Conservation (phyloP, 1,139 yeast genomes). For the Hanseniaspora uvarum region DNA sequence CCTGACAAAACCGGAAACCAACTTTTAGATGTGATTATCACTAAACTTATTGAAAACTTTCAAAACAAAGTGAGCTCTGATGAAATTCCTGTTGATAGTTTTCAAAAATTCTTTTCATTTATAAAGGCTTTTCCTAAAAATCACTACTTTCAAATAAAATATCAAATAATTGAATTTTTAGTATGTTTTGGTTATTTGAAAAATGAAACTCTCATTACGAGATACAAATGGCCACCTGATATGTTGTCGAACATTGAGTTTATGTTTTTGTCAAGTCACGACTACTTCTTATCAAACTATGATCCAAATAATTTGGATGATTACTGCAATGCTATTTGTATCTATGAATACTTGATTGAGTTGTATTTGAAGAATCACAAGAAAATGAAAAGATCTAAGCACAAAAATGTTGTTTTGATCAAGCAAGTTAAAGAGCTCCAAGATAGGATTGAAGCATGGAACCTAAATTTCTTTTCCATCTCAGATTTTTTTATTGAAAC, state of each 20-base stretch:
- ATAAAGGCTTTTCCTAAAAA: constrained; percentile 30
- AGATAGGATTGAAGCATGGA: constrained; percentile 38
- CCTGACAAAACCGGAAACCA: constrained; percentile 23
- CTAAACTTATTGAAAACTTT: constrained; percentile 23
- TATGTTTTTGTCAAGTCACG: constrained; percentile 32
- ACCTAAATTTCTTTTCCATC: constrained; percentile 22
- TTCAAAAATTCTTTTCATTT: constrained; percentile 31
- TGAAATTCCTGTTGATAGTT: constrained; percentile 25
- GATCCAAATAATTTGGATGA: constrained; percentile 18
- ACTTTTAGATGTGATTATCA: constrained; percentile 23
- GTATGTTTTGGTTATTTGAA: constrained; percentile 28
- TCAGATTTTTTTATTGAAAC: constrained; percentile 17
- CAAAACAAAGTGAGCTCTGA: constrained; percentile 20
- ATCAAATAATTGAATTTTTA: constrained; percentile 36
- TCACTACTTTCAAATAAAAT: constrained; percentile 43
- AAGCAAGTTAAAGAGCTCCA: constrained; percentile 26
- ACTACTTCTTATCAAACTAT: constrained; percentile 23
- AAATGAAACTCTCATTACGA: constrained; percentile 27
- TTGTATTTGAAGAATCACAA: constrained; percentile 25
- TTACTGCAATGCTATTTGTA: constrained; percentile 29
- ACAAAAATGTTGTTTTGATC: constrained; percentile 27
- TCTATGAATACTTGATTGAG: constrained; percentile 54
- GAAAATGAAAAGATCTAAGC: constrained; percentile 26
- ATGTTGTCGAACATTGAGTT: constrained; percentile 28
- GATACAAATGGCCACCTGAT: constrained; percentile 28